phyloP scores from a whole-genome alignment of 23 red algal species.

The Gracilaria vermiculophylla region DNA sequence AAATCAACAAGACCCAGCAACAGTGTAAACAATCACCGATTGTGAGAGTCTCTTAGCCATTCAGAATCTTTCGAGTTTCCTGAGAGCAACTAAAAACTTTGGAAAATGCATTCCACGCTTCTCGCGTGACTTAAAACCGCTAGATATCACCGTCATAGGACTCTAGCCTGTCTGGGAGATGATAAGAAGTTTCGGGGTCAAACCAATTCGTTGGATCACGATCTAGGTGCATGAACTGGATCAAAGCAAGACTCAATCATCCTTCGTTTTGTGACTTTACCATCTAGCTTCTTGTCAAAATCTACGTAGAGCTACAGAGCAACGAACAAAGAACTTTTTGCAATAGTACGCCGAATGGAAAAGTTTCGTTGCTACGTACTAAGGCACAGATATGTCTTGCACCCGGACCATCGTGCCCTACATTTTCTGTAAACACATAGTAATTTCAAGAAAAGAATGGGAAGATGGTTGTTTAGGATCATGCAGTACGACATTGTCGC shows the following conservation, averaged over 20 bases:
- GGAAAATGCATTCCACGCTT: background rate
- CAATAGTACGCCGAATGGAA: background rate
- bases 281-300: background rate
- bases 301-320: background rate
- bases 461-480: background rate
- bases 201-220: background rate
- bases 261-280: background rate
- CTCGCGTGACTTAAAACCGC: background rate
- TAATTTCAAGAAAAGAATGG: background rate
- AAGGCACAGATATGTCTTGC: background rate
- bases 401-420: background rate
- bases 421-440: background rate
- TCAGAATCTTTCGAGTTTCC: background rate
- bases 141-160: background rate
- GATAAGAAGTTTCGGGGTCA: background rate
- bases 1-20: background rate
- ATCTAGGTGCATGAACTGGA: background rate
- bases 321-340: background rate
- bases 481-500: background rate
- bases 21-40: background rate
- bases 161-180: background rate
- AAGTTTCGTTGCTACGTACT: background rate
- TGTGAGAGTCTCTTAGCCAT: background rate
- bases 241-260: background rate
- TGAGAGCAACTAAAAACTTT: background rate